These are phyloP conservation scores for Filobasidium uniguttulatum DNA, from an alignment of 1,284 basidiomycete genomes.

Conservation along the genomic window DNA sequence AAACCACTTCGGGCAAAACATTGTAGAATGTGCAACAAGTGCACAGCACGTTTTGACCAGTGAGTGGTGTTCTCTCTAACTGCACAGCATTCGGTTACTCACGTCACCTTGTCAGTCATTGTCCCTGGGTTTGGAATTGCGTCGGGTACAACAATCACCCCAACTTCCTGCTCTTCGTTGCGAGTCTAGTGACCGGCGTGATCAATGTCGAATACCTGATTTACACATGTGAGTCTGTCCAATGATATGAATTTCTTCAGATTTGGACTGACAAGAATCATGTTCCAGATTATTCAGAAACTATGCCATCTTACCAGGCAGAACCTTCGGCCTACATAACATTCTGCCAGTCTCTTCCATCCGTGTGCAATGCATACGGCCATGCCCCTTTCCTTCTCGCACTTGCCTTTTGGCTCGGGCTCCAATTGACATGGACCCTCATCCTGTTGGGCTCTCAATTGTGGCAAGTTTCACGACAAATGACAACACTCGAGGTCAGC, in stretches of 20 bases:
- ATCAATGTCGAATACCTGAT: constrained; percentile 66
- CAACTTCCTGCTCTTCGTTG: constrained; percentile 82
- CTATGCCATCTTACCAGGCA: constrained; percentile 36
- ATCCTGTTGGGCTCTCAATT: constrained; percentile 73
- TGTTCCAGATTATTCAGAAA: constrained; percentile 17
- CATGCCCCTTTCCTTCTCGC: constrained; percentile 73
- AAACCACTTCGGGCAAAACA: constrained; percentile 92
- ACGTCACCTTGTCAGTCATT: constrained; percentile 49
- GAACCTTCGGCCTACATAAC: constrained; percentile 39
- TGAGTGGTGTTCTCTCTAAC: constrained; percentile 39
- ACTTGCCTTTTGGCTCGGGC: constrained; percentile 65
- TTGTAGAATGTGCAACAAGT: constrained; percentile 80
- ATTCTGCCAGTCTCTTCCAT: constrained; percentile 51
- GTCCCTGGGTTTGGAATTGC: constrained; percentile 99
- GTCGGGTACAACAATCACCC: constrained; percentile 91
- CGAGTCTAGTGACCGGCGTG: constrained; percentile 68
- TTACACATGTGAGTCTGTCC: constrained; percentile 55
- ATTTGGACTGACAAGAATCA: neutral
- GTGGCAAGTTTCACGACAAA: constrained; percentile 84
- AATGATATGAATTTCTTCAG: neutral
- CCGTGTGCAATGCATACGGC: constrained; percentile 50
- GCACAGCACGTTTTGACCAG: constrained; percentile 83
- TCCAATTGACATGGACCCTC: constrained; percentile 86
- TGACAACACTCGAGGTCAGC: constrained; percentile 91
- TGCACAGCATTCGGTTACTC: constrained; percentile 4